Conservation (phyloP, 2,329 filamentous ascomycete species). For the Rosellinia necatrix region DNA sequence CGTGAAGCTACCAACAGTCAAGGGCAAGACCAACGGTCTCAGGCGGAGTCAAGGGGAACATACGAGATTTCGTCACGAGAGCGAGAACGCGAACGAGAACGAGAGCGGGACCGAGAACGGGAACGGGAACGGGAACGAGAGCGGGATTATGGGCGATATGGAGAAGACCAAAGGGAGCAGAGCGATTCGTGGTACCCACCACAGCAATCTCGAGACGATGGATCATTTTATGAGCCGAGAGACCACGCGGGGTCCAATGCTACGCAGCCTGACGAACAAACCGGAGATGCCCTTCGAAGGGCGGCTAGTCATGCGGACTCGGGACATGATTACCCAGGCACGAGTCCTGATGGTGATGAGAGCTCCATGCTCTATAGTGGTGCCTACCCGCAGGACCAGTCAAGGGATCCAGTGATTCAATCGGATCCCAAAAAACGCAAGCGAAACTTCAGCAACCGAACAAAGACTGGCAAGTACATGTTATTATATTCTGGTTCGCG, state of each 20-base stretch:
- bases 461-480: constrained; percentile 67
- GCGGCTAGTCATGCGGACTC: constrained; percentile 51
- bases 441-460: constrained; percentile 89
- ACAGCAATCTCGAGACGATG: constrained; percentile 51
- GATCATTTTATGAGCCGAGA: constrained; percentile 51
- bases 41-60: constrained; percentile 48
- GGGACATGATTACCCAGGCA: constrained; percentile 55
- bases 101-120: constrained; percentile 53
- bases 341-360: constrained; percentile 61
- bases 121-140: no score
- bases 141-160: constrained; percentile 48
- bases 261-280: constrained; percentile 56
- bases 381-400: constrained; percentile 53
- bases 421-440: constrained; percentile 72
- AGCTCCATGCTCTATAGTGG: constrained; percentile 47
- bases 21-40: constrained; percentile 43
- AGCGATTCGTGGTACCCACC: constrained; percentile 55
- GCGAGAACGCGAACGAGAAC: constrained; percentile 48
- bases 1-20: constrained; percentile 41
- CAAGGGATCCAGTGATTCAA: constrained; percentile 54
- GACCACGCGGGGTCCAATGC: constrained; percentile 51
- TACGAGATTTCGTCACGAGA: constrained; percentile 52
- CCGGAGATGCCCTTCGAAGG: constrained; percentile 50
- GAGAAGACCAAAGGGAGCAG: constrained; percentile 53
- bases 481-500: constrained; percentile 15